phyloP scores from a whole-genome alignment of 495 filamentous ascomycete genomes.

The Xylaria nigripes region DNA sequence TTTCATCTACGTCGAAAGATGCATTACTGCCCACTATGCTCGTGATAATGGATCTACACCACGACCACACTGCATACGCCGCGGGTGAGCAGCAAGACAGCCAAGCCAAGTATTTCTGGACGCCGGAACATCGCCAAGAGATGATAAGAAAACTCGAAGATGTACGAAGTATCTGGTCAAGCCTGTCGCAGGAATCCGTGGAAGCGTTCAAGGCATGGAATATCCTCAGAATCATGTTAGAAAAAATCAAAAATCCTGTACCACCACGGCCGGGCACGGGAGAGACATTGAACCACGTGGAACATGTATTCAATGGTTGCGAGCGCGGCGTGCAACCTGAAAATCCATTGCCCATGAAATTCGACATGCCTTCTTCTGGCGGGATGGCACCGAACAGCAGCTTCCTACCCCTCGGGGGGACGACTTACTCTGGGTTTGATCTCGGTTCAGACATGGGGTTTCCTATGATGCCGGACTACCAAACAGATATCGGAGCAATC shows the following conservation, averaged over 20 bases:
- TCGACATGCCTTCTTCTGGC: conserved; percentile 67
- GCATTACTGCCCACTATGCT: conserved; percentile 88
- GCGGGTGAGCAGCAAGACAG: conserved; percentile 28
- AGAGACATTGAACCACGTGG: conserved; percentile 15
- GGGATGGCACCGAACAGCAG: conserved; percentile 53
- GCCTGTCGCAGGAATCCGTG: conserved; percentile 64
- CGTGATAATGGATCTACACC: conserved; percentile 67
- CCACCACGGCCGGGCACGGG: conserved; percentile 11
- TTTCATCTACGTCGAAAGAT: conserved; percentile 70
- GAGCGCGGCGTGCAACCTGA: conserved; percentile 39
- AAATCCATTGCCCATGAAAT: conserved; percentile 71
- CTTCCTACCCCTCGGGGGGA: conserved; percentile 31
- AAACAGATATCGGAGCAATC: conserved; percentile 44
- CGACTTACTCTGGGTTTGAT: conserved; percentile 30
- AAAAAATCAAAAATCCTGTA: conserved; percentile 51
- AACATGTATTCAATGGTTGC: conserved; percentile 22
- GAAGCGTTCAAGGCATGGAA: conserved; percentile 78
- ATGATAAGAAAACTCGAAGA: conserved; percentile 67
- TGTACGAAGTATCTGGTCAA: conserved; percentile 72
- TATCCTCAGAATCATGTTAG: conserved; percentile 71
- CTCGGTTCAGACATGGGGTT: conserved; percentile 15
- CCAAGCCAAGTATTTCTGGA: conserved; percentile 57
- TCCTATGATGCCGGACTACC: conserved; percentile 34
- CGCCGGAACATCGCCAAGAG: conserved; percentile 59
- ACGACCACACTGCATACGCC: conserved; percentile 34